Evolutionary conservation across 805 yeast genomes (phyloP), one percentile per base, ranked within the genome.

Genomic region (Pichia kluyveri): DNA sequence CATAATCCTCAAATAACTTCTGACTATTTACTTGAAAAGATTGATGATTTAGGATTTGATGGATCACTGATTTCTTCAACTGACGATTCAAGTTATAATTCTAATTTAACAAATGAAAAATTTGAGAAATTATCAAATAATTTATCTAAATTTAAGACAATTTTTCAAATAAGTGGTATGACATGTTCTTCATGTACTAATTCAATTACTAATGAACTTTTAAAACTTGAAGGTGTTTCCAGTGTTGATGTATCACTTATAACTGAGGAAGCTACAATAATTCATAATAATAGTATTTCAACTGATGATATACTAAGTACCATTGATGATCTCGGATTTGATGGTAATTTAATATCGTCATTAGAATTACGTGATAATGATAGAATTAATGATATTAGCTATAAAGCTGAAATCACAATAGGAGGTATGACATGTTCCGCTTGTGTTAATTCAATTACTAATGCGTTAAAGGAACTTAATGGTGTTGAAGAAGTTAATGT

Each of bases 151-250:
- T 23, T 19, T 2, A 52, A 49, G 8, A 58, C 64, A 3, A 44
- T 48, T 10, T 41, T 65, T 14, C 54, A 62, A 5, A 68, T 83
- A 1, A 63, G 68, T 15, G 97, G 97, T 2, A 91, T 90, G 97
- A 90, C 98, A 2, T 91, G 97, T 60, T 83, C 93, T 2, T 76
- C 95, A 1, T 91, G 98, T 61, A 75, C 85, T 0, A 72, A 82
- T 2, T 69, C 93, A 0, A 77, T 91, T 19, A 76, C 82, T 0
- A 65, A 46, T 8, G 44, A 56, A 3, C 38, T 64, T 15, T 37
- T 42, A 26, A 30, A 42, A 2, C 11, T 62, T 0, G 44, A 49
- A 4, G 66, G 66, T 7, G 62, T 54, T 1, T 68, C 59, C 3
- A 39, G 37, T 15, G 86, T 73, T 0, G 71, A 75, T 3, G 86